These are phyloP conservation scores for Tagetes erecta DNA, from an alignment of 129 eudicot species.

Conservation along the genomic window DNA sequence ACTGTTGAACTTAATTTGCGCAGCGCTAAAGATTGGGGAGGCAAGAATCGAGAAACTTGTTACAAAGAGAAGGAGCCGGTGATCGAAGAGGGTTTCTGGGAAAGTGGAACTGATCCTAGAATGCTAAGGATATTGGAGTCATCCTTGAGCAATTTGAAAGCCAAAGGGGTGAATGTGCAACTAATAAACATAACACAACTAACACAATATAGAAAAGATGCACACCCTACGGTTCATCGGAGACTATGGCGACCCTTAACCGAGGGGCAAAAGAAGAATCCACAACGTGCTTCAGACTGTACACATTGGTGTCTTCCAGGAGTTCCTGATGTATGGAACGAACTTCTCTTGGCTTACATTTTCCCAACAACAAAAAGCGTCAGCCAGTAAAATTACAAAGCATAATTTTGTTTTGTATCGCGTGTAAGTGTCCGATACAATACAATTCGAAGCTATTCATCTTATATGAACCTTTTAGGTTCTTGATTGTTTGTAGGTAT, in stretches of 20 bases:
- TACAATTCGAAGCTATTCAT: background rate
- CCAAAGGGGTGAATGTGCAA: constrained; percentile 33
- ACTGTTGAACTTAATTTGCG: background rate
- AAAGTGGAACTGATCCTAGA: constrained; percentile 34
- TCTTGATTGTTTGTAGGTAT: background rate
- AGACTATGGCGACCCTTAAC: constrained; percentile 38
- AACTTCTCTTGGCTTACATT: constrained; percentile 35
- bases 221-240: constrained; percentile 36
- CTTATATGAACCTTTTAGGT: background rate
- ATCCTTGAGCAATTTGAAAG: constrained; percentile 22
- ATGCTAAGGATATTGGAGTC: constrained; percentile 33
- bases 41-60: constrained; percentile 20
- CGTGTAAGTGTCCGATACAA: background rate
- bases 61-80: constrained; percentile 38
- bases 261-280: constrained; percentile 31
- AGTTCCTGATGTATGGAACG: constrained; percentile 49
- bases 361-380: constrained; percentile 7
- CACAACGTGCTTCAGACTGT: constrained; percentile 36
- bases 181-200: constrained; percentile 37
- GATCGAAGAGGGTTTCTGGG: constrained; percentile 21
- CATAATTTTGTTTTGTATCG: background rate
- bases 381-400: background rate
- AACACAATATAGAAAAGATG: constrained; percentile 38
- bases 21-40: constrained; percentile 44
- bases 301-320: constrained; percentile 46